phyloP scores from a whole-genome alignment of 495 filamentous ascomycete species.

The Glutinoglossum americanum region DNA sequence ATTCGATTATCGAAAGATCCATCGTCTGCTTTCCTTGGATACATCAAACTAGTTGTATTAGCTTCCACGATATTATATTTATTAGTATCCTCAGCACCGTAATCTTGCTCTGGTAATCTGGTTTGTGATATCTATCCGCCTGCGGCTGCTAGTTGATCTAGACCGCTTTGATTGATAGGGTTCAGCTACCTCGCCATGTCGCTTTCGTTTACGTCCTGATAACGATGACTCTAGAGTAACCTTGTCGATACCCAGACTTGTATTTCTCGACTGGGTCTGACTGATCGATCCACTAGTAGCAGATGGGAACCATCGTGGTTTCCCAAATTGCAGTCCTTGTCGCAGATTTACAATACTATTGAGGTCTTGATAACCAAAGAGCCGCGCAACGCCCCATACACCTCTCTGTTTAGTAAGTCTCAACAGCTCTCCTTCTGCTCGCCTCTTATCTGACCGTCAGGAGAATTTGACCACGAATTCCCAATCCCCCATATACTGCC shows the following conservation, averaged over 20 bases:
- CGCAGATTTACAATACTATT: constrained; percentile 9
- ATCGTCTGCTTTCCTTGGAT: constrained; percentile 1
- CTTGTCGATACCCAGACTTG: not conserved
- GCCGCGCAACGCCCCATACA: constrained; percentile 8
- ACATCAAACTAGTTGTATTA: constrained; percentile 8
- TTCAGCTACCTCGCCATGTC: not conserved
- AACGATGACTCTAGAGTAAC: not conserved
- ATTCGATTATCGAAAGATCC: constrained; percentile 7
- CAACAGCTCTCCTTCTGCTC: constrained; percentile 10
- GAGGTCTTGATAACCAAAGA: constrained; percentile 1
- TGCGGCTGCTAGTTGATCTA: not conserved
- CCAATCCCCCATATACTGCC: constrained; percentile 5
- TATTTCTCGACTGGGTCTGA: constrained; percentile 2
- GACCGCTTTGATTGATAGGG: not conserved
- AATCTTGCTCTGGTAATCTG: not conserved
- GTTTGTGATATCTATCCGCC: not conserved
- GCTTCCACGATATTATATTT: not conserved
- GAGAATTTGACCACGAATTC: constrained; percentile 14
- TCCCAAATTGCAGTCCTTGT: constrained; percentile 6
- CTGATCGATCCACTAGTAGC: not conserved
- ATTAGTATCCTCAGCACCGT: constrained; percentile 3
- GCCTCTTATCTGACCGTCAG: constrained; percentile 14
- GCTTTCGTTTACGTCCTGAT: not conserved
- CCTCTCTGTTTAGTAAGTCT: constrained; percentile 11
- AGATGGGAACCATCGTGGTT: constrained; percentile 6